Evolutionary conservation across 2,329 filamentous ascomycete genomes (phyloP), one percentile per base, ranked within the genome.

Genomic region (Ophioceras dolichostomum): DNA sequence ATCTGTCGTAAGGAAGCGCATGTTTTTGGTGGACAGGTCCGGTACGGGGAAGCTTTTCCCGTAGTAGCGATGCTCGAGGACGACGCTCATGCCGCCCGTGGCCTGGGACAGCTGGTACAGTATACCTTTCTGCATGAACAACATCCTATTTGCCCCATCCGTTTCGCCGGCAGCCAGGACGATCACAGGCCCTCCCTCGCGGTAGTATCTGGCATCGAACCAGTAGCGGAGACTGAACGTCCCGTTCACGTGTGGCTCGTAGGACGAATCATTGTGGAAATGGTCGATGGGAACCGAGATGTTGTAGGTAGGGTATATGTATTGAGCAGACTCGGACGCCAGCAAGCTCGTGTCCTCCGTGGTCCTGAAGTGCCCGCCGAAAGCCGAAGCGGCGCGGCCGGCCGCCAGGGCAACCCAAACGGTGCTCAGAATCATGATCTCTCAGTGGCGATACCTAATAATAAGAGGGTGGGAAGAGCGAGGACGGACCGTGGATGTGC

Each of bases 21-120:
- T 58, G 47, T 73, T 88, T 51, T 82, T 60, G 0, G 73, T 78
- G 46, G 58, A 65, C 28, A 88, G 64, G 48, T 87, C 70, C 1
- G 67, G 55, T 0, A 73, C 72, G 0, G 84, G 84, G 41, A 79
- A 78, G 51, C 81, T 87, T 9, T 66, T 68, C 37, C 86, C 85
- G 50, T 93, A 93, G 64, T 91, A 93, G 18, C 85, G 74, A 50
- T 94, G 85, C 59, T 93, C 85, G 3, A 93, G 67, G 34, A 94
- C 72, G 2, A 93, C 80, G 3, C 78, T 83, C 24, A 93, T 61
- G 1, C 85, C 85, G 37, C 76, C 64, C 0, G 81, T 83, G 1
- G 79, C 80, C 47, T 79, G 62, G 3, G 79, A 70, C 17, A 94
- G 65, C 45, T 83, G 70, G 29, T 75, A 67, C 1, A 86, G 65